phyloP scores from a whole-genome alignment of 495 filamentous ascomycete genomes.

The Massariosphaeria phaeospora region DNA sequence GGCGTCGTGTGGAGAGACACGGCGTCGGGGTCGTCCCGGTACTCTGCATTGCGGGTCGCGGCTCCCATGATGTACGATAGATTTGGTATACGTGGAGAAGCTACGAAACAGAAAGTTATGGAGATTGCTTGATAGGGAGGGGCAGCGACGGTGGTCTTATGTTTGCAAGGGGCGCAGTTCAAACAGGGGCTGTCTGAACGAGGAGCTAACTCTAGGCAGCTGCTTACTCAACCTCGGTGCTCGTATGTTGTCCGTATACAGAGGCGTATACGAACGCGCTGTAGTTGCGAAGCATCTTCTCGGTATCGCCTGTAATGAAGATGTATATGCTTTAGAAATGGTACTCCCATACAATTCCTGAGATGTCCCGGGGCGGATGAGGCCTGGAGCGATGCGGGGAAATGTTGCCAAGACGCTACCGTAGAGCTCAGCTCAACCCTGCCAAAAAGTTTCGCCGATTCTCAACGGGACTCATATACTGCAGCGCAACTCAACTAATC shows the following conservation, averaged over 20 bases:
- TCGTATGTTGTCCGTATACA: background rate
- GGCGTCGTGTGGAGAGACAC: slow-evolving; percentile 35
- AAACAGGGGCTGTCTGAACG: slow-evolving; percentile 13
- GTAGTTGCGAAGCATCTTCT: too few species aligned
- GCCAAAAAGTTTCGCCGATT: background rate
- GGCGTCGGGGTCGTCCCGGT: slow-evolving; percentile 34
- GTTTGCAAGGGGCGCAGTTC: background rate
- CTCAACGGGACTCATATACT: too few species aligned
- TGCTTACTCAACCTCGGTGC: slow-evolving; percentile 11
- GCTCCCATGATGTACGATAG: too few species aligned
- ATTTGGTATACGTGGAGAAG: too few species aligned
- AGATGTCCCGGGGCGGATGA: background rate
- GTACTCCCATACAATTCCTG: background rate
- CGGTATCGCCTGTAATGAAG: too few species aligned
- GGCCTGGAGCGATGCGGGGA: background rate
- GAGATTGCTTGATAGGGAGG: background rate
- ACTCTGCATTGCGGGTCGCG: slow-evolving; percentile 3
- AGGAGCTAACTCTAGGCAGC: slow-evolving; percentile 22
- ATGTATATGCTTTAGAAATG: too few species aligned
- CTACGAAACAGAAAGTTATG: background rate
- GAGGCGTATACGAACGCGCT: background rate
- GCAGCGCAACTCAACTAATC: too few species aligned
- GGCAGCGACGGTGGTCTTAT: too few species aligned
- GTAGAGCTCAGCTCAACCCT: background rate
- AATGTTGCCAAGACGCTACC: background rate